Evolutionary conservation across 805 yeast genomes (phyloP).

Genomic region (Myxozyma kluyveri): DNA sequence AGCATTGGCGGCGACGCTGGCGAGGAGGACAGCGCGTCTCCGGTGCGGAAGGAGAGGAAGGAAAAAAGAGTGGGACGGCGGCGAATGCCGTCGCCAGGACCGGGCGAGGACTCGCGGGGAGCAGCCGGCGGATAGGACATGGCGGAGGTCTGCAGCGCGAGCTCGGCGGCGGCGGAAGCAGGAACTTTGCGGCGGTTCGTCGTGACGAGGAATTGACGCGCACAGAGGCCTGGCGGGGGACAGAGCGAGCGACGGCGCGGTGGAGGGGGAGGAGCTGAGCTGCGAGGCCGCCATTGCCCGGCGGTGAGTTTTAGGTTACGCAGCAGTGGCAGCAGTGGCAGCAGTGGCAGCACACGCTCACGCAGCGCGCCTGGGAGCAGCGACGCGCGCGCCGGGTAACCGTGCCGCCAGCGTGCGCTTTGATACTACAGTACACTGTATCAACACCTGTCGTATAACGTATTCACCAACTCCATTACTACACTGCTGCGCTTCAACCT

Average conservation of each 20-base stretch:
- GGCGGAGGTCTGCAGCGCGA: slow-evolving; percentile 12
- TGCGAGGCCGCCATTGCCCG: too few species aligned
- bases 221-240: neutral
- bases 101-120: neutral
- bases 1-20: neutral
- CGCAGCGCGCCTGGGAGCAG: too few species aligned
- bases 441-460: too few species aligned
- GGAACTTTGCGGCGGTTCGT: neutral
- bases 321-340: neutral
- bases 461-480: too few species aligned
- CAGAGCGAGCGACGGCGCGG: neutral
- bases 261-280: neutral
- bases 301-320: neutral
- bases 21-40: slow-evolving; percentile 1
- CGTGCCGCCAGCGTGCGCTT: too few species aligned
- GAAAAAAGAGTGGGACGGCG: slow-evolving; percentile 28
- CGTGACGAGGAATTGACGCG: neutral
- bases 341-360: too few species aligned
- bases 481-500: too few species aligned
- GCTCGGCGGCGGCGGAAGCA: neutral
- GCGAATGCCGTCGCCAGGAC: slow-evolving; percentile 23
- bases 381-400: too few species aligned
- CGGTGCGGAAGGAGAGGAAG: slow-evolving; percentile 23
- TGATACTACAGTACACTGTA: too few species aligned
- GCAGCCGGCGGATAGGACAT: slow-evolving; percentile 18